These are phyloP conservation scores for Tolypocladium amazonense DNA, from an alignment of 2,329 filamentous ascomycete genomes.

Conservation along the genomic window DNA sequence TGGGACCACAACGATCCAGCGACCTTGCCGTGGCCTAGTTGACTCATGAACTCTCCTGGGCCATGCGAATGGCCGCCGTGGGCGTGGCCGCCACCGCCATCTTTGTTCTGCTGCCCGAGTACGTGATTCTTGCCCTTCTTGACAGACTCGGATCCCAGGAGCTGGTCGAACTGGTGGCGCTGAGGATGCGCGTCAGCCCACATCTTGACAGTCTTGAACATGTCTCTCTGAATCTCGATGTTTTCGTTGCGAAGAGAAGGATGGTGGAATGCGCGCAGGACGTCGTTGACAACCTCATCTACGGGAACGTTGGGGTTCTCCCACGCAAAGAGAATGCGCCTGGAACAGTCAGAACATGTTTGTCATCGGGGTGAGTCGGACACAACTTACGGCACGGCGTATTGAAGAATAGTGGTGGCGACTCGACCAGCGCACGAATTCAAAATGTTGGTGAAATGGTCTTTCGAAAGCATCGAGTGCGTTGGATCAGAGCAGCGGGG, in stretches of 20 bases:
- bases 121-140: slow-evolving; percentile 73
- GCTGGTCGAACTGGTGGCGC: slow-evolving; percentile 55
- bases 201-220: slow-evolving; percentile 76
- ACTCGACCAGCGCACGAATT: slow-evolving; percentile 69
- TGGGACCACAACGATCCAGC: slow-evolving; percentile 51
- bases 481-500: slow-evolving; percentile 66
- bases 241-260: slow-evolving; percentile 68
- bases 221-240: slow-evolving; percentile 71
- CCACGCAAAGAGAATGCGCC: slow-evolving; percentile 85
- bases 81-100: slow-evolving; percentile 12
- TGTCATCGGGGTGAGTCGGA: no score
- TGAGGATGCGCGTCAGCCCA: slow-evolving; percentile 68
- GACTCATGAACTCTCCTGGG: slow-evolving; percentile 28
- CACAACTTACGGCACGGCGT: slow-evolving; percentile 60
- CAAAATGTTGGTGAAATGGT: slow-evolving; percentile 71
- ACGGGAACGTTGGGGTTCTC: slow-evolving; percentile 76
- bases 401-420: slow-evolving; percentile 69
- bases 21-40: slow-evolving; percentile 45
- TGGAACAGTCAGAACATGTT: background rate
- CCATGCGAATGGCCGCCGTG: slow-evolving; percentile 29
- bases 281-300: slow-evolving; percentile 73
- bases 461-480: slow-evolving; percentile 74
- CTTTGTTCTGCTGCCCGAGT: slow-evolving; percentile 24
- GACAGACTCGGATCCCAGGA: slow-evolving; percentile 79
- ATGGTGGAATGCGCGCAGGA: slow-evolving; percentile 80